Conservation (phyloP, 2,329 filamentous ascomycete genomes). For the Drechslerella coelobrocha region DNA sequence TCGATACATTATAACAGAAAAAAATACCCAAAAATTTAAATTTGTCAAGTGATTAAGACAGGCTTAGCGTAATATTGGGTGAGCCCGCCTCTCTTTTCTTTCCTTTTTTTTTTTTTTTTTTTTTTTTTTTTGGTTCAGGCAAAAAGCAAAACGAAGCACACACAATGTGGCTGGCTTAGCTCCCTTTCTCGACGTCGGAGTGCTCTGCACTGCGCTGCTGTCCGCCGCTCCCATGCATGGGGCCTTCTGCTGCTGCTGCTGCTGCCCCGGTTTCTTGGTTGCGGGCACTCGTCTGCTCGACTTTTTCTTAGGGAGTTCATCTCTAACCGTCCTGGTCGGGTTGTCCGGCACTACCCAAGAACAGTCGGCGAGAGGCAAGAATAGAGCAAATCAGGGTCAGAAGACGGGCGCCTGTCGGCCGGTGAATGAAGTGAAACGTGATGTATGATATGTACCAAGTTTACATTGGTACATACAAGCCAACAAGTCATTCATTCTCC, state of each 20-base stretch:
- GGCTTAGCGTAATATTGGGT: constrained; percentile 12
- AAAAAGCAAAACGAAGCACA: constrained; percentile 34
- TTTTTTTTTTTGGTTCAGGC: constrained; percentile 16
- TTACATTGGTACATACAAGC: neutral
- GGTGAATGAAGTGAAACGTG: neutral
- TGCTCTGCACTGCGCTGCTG: constrained; percentile 35
- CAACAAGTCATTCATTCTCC: no score
- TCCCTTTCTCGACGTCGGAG: constrained; percentile 48
- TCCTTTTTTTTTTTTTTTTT: no score
- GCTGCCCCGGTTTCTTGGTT: constrained; percentile 51
- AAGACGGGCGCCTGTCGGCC: neutral
- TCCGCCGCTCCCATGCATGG: constrained; percentile 34
- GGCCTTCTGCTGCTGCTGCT: constrained; percentile 25
- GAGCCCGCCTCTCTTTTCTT: constrained; percentile 11
- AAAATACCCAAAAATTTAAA: constrained; percentile 1
- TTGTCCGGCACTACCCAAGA: constrained; percentile 34
- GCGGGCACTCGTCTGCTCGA: constrained; percentile 27
- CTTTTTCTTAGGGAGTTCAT: constrained; percentile 43
- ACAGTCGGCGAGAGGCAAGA: constrained; percentile 36
- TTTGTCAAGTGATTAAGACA: constrained; percentile 49
- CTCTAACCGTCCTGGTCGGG: constrained; percentile 41
- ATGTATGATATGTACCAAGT: neutral
- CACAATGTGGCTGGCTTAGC: constrained; percentile 48
- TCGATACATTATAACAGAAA: constrained; percentile 3
- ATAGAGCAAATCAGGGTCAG: constrained; percentile 8